Base-by-base conservation (phyloP, 23 red algal species). In the Rhodosorus marinus region DNA sequence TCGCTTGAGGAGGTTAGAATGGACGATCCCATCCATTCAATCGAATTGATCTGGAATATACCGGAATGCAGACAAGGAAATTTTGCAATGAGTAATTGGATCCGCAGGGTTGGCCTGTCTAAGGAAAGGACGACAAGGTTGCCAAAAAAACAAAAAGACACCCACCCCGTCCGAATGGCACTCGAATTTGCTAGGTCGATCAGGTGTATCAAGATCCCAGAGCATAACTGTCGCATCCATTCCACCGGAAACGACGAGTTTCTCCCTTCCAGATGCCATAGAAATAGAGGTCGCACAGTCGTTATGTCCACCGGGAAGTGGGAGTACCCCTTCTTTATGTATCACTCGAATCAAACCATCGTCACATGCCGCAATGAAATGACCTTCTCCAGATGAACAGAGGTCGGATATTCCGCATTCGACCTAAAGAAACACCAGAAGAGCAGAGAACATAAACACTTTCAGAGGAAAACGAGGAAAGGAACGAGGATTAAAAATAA, bases 271-370 rank as follows among this genome's bases (percentile, higher is more conserved):
- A 24, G 29, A 28, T 20, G 38, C 11, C 52, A 15, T 15, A 17
- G 7, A 0, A 24, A 56, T 32, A 17, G 24, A 28, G 35, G 52
- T 4, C 29, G 24, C 3, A 17, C 20, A 27, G 52, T 17, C 38
- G 38, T 72, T 64, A 49, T 84, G 79, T 4, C 66, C 79, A 26
- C 79, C 79, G 4, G 59, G 79, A 20, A 84, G 64, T 1, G 79
- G 56, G 25, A 84, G 23, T 6, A 74, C 57, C 27, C 66, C 79
- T 20, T 69, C 79, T 35, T 47, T 55, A 41, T 84, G 79, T 6
- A 84, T 69, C 30, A 84, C 67, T n/a, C 58, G 67, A 14, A 84
- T 69, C n/a, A 31, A 40, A 1, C 79, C 79, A 36, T 84, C 79
- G 38, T 84, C 79, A 20, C 34, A 29, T 11, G 68, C 79, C 2